Evolutionary conservation across 1,284 basidiomycete species (phyloP).

Genomic region (Phellinidium pouzarii): DNA sequence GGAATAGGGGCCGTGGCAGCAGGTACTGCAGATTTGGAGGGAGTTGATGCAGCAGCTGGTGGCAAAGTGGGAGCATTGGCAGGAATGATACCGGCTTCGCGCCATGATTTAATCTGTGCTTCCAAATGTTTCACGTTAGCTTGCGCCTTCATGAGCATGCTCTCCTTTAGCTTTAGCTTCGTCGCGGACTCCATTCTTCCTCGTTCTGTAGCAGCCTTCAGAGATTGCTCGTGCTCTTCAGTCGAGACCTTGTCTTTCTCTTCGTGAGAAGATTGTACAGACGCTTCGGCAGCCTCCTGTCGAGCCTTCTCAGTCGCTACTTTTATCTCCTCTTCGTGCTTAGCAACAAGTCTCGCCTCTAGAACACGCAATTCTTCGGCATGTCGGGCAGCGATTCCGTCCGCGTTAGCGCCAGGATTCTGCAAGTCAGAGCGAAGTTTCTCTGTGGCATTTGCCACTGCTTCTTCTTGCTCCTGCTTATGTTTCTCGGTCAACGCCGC

Average conservation of each 20-base stretch:
- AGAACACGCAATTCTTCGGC: conserved; percentile 51
- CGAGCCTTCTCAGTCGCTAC: conserved; percentile 27
- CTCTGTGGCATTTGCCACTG: conserved; percentile 47
- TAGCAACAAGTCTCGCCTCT: conserved; percentile 42
- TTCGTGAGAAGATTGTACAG: conserved; percentile 40
- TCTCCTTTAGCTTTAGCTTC: conserved; percentile 64
- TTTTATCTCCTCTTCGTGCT: conserved; percentile 53
- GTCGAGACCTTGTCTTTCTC: conserved; percentile 31
- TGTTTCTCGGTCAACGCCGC: conserved; percentile 24
- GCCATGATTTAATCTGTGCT: conserved; percentile 49
- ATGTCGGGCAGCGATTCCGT: conserved; percentile 44
- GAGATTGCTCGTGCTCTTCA: conserved; percentile 45
- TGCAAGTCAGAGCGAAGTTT: conserved; percentile 38
- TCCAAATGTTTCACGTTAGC: conserved; percentile 60
- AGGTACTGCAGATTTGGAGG: conserved; percentile 13
- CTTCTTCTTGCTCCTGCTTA: conserved; percentile 33
- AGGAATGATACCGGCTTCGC: conserved; percentile 41
- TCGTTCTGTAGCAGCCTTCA: conserved; percentile 56
- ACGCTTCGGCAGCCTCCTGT: conserved; percentile 37
- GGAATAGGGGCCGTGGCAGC: conserved; percentile 20
- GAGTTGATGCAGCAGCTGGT: conserved; percentile 15
- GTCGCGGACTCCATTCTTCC: conserved; percentile 55
- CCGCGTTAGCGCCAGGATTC: conserved; percentile 25
- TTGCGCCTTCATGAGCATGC: conserved; percentile 52
- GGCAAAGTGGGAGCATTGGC: conserved; percentile 18